Conservation (phyloP, 306 rosid genomes). For the Amphicarpaea edgeworthii region DNA sequence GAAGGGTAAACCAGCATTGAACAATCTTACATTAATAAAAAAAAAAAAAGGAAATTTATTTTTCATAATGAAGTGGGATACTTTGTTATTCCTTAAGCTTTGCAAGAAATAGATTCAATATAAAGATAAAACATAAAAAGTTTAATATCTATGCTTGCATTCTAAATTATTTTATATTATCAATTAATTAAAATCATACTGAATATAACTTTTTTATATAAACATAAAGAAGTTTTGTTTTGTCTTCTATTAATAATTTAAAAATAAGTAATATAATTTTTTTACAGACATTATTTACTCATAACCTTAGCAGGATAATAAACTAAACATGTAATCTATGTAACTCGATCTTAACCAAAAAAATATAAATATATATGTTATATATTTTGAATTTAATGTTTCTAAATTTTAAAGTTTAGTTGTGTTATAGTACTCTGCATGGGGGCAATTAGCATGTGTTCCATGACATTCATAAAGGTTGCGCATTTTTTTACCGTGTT, state of each 20-base stretch:
- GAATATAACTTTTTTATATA: too few species aligned
- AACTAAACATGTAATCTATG: not conserved
- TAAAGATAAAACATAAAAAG: too few species aligned
- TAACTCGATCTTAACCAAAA: not conserved
- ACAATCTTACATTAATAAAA: not conserved
- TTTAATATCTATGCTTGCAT: too few species aligned
- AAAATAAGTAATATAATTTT: not conserved
- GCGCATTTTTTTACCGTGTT: not conserved
- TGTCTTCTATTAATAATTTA: too few species aligned
- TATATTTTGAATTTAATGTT: slow-evolving; percentile 1
- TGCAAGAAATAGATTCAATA: not conserved
- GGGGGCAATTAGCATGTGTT: not conserved
- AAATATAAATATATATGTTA: not conserved
- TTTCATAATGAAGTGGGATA: not conserved
- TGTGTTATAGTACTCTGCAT: not conserved
- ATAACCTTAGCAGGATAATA: not conserved
- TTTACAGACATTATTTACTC: not conserved
- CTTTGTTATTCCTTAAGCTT: not conserved
- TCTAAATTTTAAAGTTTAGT: not conserved
- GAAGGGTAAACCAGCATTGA: slow-evolving; percentile 4
- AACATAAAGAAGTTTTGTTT: too few species aligned
- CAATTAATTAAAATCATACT: too few species aligned
- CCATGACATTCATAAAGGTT: slow-evolving; percentile 22
- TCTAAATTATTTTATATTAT: too few species aligned
- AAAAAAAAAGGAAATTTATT: not conserved